Evolutionary conservation across 2,329 filamentous ascomycete species (phyloP).

Genomic region (Cercospora nicotianae): DNA sequence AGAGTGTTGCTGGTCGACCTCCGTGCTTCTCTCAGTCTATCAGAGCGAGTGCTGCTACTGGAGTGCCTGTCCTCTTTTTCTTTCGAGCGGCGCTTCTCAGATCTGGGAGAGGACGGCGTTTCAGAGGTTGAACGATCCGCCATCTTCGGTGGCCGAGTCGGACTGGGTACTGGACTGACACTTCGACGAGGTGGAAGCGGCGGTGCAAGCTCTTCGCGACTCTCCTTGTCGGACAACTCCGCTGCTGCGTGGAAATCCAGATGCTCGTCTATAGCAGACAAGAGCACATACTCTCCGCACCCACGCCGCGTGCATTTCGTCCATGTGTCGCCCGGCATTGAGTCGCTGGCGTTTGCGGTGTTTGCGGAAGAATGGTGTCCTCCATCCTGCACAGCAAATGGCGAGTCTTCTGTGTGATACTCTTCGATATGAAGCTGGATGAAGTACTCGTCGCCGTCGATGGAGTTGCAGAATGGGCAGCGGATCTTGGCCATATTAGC

Average conservation of each 20-base stretch:
- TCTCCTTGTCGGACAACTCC: constrained; percentile 42
- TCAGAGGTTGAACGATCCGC: neutral
- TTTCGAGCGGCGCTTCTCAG: constrained; percentile 10
- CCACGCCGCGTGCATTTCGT: constrained; percentile 45
- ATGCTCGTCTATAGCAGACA: constrained; percentile 49
- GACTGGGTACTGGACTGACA: constrained; percentile 5
- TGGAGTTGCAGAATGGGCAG: constrained; percentile 37
- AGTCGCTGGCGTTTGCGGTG: constrained; percentile 8
- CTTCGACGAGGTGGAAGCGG: constrained; percentile 24
- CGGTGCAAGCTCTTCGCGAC: constrained; percentile 28
- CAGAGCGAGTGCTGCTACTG: neutral
- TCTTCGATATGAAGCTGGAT: constrained; percentile 39
- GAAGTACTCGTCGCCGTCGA: constrained; percentile 28
- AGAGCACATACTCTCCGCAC: constrained; percentile 46
- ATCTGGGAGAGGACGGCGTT: constrained; percentile 9
- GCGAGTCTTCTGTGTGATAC: constrained; percentile 35
- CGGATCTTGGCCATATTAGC: constrained; percentile 28
- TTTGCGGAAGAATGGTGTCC: neutral
- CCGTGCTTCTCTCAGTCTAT: neutral
- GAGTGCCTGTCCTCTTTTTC: neutral
- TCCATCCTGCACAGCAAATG: constrained; percentile 21
- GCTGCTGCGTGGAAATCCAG: constrained; percentile 44
- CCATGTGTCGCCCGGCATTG: constrained; percentile 29
- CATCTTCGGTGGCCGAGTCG: neutral
- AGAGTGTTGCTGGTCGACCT: constrained; percentile 6